Percentiles rank a stretch among this genome's conserved stretches.
Evolutionary conservation across 768 basidiomycete species (phyloP).

Genomic region (Candolleomyces aberdarensis): DNA sequence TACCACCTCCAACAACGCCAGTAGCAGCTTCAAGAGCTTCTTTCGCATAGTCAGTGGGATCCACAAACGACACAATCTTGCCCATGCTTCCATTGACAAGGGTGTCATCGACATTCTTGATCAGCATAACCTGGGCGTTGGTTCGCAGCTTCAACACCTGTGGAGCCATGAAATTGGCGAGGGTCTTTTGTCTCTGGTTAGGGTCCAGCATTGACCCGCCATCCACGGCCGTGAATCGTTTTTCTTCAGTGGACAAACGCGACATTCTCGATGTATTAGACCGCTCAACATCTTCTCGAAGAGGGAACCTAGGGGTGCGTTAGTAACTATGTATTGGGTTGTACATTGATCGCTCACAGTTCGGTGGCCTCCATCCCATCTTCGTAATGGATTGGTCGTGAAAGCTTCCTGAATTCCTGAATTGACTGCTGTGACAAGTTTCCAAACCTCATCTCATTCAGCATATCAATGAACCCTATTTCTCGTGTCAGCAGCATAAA

Average conservation of each 20-base stretch:
- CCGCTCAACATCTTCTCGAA: slow-evolving; percentile 86
- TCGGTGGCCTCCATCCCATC: slow-evolving; percentile 91
- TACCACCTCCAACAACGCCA: slow-evolving; percentile 20
- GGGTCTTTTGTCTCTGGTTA: slow-evolving; percentile 68
- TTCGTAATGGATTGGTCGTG: slow-evolving; percentile 65
- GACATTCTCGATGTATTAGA: slow-evolving; percentile 74
- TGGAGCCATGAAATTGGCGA: slow-evolving; percentile 91
- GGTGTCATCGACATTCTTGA: slow-evolving; percentile 88
- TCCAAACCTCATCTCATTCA: slow-evolving; percentile 98
- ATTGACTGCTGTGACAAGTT: slow-evolving; percentile 62
- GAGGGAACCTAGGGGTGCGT: slow-evolving; percentile 65
- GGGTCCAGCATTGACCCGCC: slow-evolving; percentile 52
- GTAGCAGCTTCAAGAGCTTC: slow-evolving; percentile 19
- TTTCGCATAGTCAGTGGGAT: slow-evolving; percentile 43
- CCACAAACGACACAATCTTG: slow-evolving; percentile 70
- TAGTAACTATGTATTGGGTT: not conserved
- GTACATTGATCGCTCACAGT: slow-evolving; percentile 50
- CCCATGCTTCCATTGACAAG: slow-evolving; percentile 97
- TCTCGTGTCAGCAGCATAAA: not conserved
- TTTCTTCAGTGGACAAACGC: slow-evolving; percentile 50
- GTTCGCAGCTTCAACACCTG: slow-evolving; percentile 62
- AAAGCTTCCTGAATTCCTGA: slow-evolving; percentile 64
- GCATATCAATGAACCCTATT: slow-evolving; percentile 89
- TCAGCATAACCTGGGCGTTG: slow-evolving; percentile 91
- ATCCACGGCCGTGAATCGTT: slow-evolving; percentile 59